Percentiles rank a stretch among this genome's conserved stretches.
These are phyloP conservation scores for Cryptococcus amylolentus DNA, from an alignment of 1,284 basidiomycete genomes.

Conservation along the genomic window DNA sequence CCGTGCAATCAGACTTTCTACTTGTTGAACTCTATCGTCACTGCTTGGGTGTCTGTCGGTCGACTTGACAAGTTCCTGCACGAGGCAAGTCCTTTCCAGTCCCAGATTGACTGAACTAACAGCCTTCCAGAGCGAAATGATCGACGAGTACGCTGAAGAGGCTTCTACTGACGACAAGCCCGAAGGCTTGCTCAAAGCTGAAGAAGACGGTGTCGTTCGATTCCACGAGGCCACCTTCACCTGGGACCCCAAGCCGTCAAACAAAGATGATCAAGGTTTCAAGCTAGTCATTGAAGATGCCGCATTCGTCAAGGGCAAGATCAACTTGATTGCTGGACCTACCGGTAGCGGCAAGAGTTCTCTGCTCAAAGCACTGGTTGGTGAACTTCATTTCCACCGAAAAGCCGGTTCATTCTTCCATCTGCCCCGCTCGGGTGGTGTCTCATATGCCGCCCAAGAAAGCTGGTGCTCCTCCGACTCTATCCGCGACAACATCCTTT, in stretches of 20 bases:
- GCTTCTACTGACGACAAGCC: constrained; percentile 17
- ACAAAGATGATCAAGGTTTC: constrained; percentile 41
- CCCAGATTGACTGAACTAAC: background rate
- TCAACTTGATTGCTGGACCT: constrained; percentile 64
- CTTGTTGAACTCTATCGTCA: constrained; percentile 40
- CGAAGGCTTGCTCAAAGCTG: constrained; percentile 31
- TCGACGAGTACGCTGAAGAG: constrained; percentile 53
- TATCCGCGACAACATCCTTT: constrained; percentile 59
- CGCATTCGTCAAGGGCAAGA: constrained; percentile 56
- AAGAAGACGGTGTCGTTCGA: constrained; percentile 36
- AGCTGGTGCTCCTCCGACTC: constrained; percentile 60
- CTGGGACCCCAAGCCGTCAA: constrained; percentile 31
- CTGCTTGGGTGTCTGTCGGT: constrained; percentile 54
- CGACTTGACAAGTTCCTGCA: constrained; percentile 55
- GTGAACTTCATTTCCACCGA: constrained; percentile 51
- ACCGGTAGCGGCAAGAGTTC: constrained; percentile 51
- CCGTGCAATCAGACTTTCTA: constrained; percentile 26
- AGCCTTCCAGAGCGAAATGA: constrained; percentile 53
- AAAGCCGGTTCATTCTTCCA: constrained; percentile 61
- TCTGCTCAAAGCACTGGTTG: constrained; percentile 46
- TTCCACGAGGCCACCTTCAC: constrained; percentile 42
- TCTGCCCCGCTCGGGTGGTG: constrained; percentile 63
- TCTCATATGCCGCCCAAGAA: constrained; percentile 72
- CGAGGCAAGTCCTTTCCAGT: constrained; percentile 39
- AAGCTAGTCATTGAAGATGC: constrained; percentile 56